These are phyloP conservation scores for Arbutus unedo DNA, from an alignment of 148 eudicot genomes.

Conservation along the genomic window DNA sequence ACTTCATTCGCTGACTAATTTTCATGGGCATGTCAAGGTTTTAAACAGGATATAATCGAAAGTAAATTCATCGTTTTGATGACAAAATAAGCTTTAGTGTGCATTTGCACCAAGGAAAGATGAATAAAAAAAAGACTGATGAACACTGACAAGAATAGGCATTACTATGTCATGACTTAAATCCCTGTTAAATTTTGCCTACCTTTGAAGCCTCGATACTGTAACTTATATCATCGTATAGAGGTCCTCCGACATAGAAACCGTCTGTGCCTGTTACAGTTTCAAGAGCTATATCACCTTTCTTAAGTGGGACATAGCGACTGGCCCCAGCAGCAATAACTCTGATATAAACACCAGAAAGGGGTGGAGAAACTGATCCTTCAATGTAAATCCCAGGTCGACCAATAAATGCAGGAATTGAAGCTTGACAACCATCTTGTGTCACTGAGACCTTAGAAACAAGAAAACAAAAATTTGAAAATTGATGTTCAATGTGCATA, in stretches of 20 bases:
- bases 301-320: conserved; percentile 53
- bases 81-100: background rate
- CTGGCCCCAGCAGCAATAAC: conserved; percentile 72
- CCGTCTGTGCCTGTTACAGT: conserved; percentile 76
- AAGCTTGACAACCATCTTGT: conserved; percentile 72
- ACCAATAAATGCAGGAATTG: conserved; percentile 71
- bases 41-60: background rate
- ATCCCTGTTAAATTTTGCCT: conserved; percentile 10
- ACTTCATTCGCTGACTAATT: background rate
- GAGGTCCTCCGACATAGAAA: conserved; percentile 71
- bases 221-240: conserved; percentile 87
- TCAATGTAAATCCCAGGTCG: conserved; percentile 85
- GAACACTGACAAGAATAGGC: background rate
- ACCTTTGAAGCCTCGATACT: conserved; percentile 91
- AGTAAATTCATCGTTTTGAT: background rate
- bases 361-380: conserved; percentile 93
- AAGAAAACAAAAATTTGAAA: conserved; percentile 21
- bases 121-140: background rate
- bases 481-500: background rate
- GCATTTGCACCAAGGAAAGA: background rate
- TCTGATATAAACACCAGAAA: conserved; percentile 70
- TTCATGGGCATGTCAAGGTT: background rate
- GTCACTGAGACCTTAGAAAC: conserved; percentile 53
- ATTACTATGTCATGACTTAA: background rate
- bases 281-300: conserved; percentile 69